Evolutionary conservation across 2,329 filamentous ascomycete genomes (phyloP).

Genomic region (Aspergillus ochraceoroseus): DNA sequence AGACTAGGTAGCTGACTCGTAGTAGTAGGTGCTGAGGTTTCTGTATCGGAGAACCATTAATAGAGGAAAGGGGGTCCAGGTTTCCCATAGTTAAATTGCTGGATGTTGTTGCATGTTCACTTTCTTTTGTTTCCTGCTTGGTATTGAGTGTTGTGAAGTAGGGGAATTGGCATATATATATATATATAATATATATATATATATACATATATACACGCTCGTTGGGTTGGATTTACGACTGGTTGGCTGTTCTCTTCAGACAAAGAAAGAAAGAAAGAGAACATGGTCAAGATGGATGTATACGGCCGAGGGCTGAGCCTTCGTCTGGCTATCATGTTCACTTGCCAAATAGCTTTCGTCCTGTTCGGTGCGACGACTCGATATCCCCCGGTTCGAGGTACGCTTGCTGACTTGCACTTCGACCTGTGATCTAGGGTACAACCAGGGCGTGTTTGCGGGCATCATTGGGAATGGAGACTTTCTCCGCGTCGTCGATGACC

Average conservation of each 20-base stretch:
- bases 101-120: constrained; percentile 8
- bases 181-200: too few species aligned
- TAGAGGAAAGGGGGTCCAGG: constrained; percentile 5
- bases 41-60: constrained; percentile 5
- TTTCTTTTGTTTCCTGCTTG: too few species aligned
- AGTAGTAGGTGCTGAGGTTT: too few species aligned
- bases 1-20: too few species aligned
- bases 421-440: constrained; percentile 38
- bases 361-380: constrained; percentile 23
- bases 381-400: too few species aligned
- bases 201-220: too few species aligned
- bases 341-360: constrained; percentile 26
- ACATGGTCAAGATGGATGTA: constrained; percentile 25
- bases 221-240: background rate
- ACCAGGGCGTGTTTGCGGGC: constrained; percentile 49
- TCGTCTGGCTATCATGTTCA: constrained; percentile 26
- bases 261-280: too few species aligned
- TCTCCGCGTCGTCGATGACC: constrained; percentile 39
- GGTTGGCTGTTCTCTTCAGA: too few species aligned
- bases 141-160: too few species aligned
- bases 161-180: too few species aligned
- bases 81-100: constrained; percentile 5
- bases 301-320: constrained; percentile 28
- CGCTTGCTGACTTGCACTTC: constrained; percentile 11
- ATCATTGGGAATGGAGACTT: constrained; percentile 47